A percentile compares a stretch with the other conserved stretches of the same genome.
Evolutionary conservation across 2,329 filamentous ascomycete genomes (phyloP).

Genomic region (Pseudogymnoascus sp.): DNA sequence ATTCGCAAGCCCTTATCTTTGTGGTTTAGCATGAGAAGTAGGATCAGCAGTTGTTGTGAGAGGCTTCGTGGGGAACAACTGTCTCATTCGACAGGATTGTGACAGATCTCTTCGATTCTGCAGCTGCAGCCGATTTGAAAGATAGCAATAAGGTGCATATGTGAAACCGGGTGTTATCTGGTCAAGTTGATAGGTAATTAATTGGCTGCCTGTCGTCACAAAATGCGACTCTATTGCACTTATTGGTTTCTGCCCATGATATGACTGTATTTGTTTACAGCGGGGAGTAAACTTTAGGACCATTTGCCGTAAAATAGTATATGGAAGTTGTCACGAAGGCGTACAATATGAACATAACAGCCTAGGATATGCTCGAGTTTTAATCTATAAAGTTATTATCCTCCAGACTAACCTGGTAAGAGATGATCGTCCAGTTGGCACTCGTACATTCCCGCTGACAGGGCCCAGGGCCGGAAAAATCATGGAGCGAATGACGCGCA

Average conservation of each 20-base stretch:
- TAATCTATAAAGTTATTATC: not conserved
- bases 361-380: not conserved
- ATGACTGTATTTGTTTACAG: not conserved
- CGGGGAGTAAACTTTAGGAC: not conserved
- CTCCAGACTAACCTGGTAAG: not conserved
- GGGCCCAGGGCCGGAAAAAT: not conserved
- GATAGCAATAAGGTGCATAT: not conserved
- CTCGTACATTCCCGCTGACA: not conserved
- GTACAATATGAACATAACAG: not conserved
- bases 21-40: not conserved
- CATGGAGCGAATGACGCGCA: not conserved
- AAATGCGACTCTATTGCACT: not conserved
- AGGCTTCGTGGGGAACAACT: not conserved
- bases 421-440: not conserved
- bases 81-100: not conserved
- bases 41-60: not conserved
- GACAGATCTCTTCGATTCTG: not conserved
- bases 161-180: constrained; percentile 1
- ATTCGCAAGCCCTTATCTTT: not conserved
- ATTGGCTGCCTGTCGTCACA: not conserved
- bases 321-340: not conserved
- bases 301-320: not conserved
- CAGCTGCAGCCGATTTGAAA: not conserved
- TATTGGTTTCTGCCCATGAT: not conserved
- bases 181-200: not conserved